These are phyloP conservation scores for Grosmannia penicillata DNA, from an alignment of 2,329 filamentous ascomycete genomes.

Conservation along the genomic window DNA sequence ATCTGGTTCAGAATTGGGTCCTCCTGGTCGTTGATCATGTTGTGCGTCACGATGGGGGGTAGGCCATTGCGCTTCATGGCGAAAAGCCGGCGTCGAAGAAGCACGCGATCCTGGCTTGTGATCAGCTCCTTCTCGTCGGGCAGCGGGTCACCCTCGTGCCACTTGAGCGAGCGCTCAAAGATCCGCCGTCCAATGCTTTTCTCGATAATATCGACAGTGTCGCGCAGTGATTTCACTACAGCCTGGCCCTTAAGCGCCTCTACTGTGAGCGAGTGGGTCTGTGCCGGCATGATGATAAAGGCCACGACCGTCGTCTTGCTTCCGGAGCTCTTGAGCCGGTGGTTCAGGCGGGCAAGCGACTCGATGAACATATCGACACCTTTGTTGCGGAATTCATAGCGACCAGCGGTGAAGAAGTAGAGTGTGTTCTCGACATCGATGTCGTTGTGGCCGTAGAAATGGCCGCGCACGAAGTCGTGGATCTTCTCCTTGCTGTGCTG, in stretches of 20 bases:
- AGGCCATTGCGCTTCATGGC: constrained; percentile 89
- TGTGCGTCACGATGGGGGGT: constrained; percentile 94
- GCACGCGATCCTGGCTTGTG: constrained; percentile 78
- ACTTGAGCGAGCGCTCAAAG: constrained; percentile 85
- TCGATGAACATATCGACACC: constrained; percentile 99
- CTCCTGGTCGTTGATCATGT: constrained; percentile 89
- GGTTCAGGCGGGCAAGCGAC: constrained; percentile 84
- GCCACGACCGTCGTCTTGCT: constrained; percentile 92
- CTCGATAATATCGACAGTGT: constrained; percentile 88
- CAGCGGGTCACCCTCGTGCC: constrained; percentile 87
- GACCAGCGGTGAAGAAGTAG: constrained; percentile 92
- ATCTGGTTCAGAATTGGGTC: constrained; percentile 95
- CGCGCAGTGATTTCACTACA: constrained; percentile 88
- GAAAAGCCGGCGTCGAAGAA: constrained; percentile 80
- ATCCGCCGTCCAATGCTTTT: constrained; percentile 83
- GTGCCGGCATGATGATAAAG: constrained; percentile 97
- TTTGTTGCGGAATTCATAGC: constrained; percentile 97
- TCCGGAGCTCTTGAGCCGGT: constrained; percentile 69
- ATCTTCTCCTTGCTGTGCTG: constrained; percentile 96
- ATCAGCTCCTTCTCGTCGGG: constrained; percentile 96
- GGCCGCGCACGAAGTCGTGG: constrained; percentile 91
- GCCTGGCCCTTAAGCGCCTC: constrained; percentile 94
- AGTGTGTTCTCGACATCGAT: constrained; percentile 94
- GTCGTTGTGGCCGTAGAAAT: constrained; percentile 97
- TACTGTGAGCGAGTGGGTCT: constrained; percentile 87